Percentiles rank a stretch among this genome's conserved stretches.
Evolutionary conservation across 2,329 filamentous ascomycete genomes (phyloP).

Genomic region (Diaporthe ilicicola): DNA sequence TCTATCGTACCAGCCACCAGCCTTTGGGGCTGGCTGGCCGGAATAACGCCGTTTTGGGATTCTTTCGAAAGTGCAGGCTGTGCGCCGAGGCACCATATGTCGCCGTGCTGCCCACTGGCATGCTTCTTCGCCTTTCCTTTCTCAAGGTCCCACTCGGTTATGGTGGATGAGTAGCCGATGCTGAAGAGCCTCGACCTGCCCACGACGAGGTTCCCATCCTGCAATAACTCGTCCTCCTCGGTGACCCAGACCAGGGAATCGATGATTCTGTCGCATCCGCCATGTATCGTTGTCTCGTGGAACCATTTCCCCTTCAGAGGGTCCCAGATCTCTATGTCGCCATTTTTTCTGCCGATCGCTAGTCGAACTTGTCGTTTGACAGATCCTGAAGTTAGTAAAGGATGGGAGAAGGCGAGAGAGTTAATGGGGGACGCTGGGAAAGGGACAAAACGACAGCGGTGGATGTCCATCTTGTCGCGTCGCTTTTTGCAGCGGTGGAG

Average conservation of each 20-base stretch:
- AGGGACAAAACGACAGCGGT: conserved; percentile 94
- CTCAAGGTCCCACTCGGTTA: conserved; percentile 94
- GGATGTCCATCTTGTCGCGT: conserved; percentile 79
- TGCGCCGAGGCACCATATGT: conserved; percentile 95
- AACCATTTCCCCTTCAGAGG: conserved; percentile 83
- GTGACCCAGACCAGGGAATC: conserved; percentile 93
- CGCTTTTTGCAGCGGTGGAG: conserved; percentile 11
- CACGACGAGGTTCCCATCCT: conserved; percentile 66
- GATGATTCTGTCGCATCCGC: conserved; percentile 85
- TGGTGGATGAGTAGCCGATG: conserved; percentile 89
- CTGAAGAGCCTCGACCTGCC: conserved; percentile 91
- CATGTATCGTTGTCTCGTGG: conserved; percentile 86
- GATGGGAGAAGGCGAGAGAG: conserved; percentile 90
- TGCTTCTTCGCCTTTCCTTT: conserved; percentile 80
- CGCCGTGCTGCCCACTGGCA: conserved; percentile 90
- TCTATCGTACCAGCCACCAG: conserved; percentile 90
- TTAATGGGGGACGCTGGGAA: conserved; percentile 94
- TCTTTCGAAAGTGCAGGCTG: conserved; percentile 69
- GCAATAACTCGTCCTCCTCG: conserved; percentile 77
- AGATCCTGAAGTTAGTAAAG: conserved; percentile 52
- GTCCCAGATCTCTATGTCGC: conserved; percentile 98
- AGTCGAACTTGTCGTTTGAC: conserved; percentile 67
- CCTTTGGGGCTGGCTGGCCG: conserved; percentile 50
- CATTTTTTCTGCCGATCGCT: conserved; percentile 91
- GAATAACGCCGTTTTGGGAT: conserved; percentile 37